These are phyloP conservation scores for Neurospora sp. DNA, from an alignment of 2,329 filamentous ascomycete species.

Conservation along the genomic window DNA sequence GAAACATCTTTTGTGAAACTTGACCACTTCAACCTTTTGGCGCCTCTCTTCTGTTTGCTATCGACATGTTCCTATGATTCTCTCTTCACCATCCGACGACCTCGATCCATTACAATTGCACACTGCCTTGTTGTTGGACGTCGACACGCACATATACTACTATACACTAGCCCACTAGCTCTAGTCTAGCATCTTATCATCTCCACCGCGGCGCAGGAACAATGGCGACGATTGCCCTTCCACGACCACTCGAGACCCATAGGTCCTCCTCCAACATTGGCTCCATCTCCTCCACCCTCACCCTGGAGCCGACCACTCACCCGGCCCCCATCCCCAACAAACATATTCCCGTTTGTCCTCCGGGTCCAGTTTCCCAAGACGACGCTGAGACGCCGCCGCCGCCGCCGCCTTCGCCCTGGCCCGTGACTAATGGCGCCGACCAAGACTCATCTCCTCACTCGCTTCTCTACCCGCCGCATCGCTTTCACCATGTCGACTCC, in stretches of 20 bases:
- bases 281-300: slow-evolving; percentile 22
- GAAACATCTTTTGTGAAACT: not conserved
- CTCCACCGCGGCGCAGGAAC: not conserved
- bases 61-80: not conserved
- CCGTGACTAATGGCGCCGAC: slow-evolving; percentile 31
- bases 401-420: slow-evolving; percentile 52
- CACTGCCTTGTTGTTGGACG: not conserved
- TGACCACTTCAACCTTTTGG: not conserved
- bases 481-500: slow-evolving; percentile 42
- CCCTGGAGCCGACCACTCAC: slow-evolving; percentile 25
- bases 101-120: not conserved
- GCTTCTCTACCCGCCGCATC: slow-evolving; percentile 64
- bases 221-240: slow-evolving; percentile 49
- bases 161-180: not conserved
- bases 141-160: not conserved
- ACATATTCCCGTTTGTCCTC: slow-evolving; percentile 81
- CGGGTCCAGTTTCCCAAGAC: slow-evolving; percentile 54
- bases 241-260: slow-evolving; percentile 24
- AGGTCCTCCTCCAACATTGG: slow-evolving; percentile 23
- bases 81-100: not conserved
- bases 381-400: slow-evolving; percentile 50
- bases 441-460: slow-evolving; percentile 51
- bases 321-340: slow-evolving; percentile 64
- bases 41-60: not conserved
- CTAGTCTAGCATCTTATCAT: not conserved